These are phyloP conservation scores for Dentipellis sp. DNA, from an alignment of 768 basidiomycete species.

Conservation along the genomic window DNA sequence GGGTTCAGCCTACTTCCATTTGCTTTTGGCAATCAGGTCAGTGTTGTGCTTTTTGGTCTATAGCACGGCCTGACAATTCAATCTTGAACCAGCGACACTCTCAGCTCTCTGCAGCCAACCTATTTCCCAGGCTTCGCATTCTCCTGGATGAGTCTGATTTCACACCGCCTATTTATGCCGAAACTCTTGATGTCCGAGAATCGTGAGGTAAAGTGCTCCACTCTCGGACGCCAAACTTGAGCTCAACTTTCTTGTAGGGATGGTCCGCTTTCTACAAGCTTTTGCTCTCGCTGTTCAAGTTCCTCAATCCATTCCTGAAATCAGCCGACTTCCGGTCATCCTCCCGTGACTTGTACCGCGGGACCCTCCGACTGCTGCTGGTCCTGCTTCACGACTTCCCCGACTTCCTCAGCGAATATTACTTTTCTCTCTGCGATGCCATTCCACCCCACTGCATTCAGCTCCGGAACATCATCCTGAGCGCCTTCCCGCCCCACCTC, in stretches of 20 bases:
- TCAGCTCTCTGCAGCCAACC: conserved; percentile 91
- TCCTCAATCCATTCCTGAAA: conserved; percentile 85
- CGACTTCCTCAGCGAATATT: conserved; percentile 94
- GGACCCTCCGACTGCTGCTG: conserved; percentile 80
- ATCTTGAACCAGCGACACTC: conserved; percentile 59
- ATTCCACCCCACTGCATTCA: conserved; percentile 93
- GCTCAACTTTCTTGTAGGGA: conserved; percentile 37
- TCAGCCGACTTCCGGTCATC: conserved; percentile 72
- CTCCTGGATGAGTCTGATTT: conserved; percentile 95
- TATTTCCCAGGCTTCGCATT: conserved; percentile 98
- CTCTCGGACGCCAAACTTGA: background rate
- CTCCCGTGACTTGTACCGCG: conserved; percentile 83
- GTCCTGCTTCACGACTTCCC: conserved; percentile 98
- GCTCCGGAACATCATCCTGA: conserved; percentile 91
- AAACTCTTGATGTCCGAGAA: conserved; percentile 83
- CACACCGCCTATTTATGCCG: conserved; percentile 96
- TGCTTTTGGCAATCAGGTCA: conserved; percentile 83
- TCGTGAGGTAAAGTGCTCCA: conserved; percentile 52
- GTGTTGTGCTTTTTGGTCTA: conserved; percentile 8
- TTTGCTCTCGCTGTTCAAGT: conserved; percentile 89
- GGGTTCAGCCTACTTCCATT: conserved; percentile 82
- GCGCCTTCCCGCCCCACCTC: conserved; percentile 82
- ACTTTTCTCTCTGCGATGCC: conserved; percentile 90
- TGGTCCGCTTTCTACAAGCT: conserved; percentile 97
- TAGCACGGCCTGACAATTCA: background rate